Conservation (phyloP, 495 filamentous ascomycete genomes). For the Penicillium bialowiezense region DNA sequence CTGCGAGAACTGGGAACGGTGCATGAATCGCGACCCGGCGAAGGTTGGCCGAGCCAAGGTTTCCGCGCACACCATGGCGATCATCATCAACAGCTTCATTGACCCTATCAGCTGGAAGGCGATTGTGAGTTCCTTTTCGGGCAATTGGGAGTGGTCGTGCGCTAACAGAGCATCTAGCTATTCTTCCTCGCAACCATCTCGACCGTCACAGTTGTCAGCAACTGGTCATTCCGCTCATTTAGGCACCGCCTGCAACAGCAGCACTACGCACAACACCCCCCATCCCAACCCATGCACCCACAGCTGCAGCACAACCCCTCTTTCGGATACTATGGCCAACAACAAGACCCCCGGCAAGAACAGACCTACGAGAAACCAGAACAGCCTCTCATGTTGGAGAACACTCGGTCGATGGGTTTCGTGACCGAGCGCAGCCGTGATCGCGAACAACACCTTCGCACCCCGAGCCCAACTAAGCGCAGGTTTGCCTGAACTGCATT, state of each 20-base stretch:
- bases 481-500: constrained; percentile 19
- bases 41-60: constrained; percentile 65
- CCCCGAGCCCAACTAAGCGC: constrained; percentile 41
- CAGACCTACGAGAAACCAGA: constrained; percentile 25
- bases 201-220: constrained; percentile 42
- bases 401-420: constrained; percentile 28
- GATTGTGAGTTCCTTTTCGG: constrained; percentile 48
- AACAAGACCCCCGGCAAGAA: constrained; percentile 16
- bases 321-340: constrained; percentile 28
- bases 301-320: constrained; percentile 24
- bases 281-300: constrained; percentile 20
- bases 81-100: constrained; percentile 72
- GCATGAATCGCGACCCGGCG: constrained; percentile 75
- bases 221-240: constrained; percentile 48
- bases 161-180: constrained; percentile 26
- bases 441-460: constrained; percentile 33
- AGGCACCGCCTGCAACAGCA: constrained; percentile 37
- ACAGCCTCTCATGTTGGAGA: constrained; percentile 36
- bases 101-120: constrained; percentile 72
- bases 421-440: constrained; percentile 37
- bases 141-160: background rate
- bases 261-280: constrained; percentile 26
- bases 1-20: constrained; percentile 78
- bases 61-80: constrained; percentile 74
- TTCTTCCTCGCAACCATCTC: constrained; percentile 44